Conservation (phyloP, 2,329 filamentous ascomycete species). For the Lasiodiplodia citricola region DNA sequence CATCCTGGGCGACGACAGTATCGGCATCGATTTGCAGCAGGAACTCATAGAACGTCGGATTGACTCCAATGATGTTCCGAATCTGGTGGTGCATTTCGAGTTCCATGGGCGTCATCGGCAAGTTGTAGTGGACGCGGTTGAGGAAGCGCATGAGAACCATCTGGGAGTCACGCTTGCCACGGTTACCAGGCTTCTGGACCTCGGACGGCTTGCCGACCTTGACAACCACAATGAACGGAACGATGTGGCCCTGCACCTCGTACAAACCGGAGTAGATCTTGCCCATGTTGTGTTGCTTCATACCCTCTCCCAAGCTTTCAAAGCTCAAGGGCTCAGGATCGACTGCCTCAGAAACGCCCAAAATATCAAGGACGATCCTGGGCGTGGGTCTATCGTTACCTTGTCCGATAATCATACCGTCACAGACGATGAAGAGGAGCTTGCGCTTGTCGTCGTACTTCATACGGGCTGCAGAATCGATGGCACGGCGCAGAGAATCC, state of each 20-base stretch:
- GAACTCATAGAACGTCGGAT: conserved; percentile 98
- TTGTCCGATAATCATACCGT: conserved; percentile 99
- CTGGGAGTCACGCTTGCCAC: conserved; percentile 98
- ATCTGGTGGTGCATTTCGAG: conserved; percentile 99
- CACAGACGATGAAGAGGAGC: conserved; percentile 87
- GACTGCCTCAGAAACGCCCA: conserved; percentile 90
- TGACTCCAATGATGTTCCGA: conserved; percentile 97
- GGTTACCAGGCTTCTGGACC: conserved; percentile 80
- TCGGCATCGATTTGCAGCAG: conserved; percentile 97
- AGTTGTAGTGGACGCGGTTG: conserved; percentile 97
- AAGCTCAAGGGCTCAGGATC: conserved; percentile 97
- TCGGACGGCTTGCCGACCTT: conserved; percentile 91
- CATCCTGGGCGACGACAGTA: conserved; percentile 88
- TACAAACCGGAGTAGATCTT: conserved; percentile 98
- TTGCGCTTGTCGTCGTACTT: conserved; percentile 98
- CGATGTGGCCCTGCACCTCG: conserved; percentile 96
- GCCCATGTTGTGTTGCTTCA: conserved; percentile 99
- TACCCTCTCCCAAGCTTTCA: conserved; percentile 91
- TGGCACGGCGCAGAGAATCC: conserved; percentile 93
- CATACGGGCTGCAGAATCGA: conserved; percentile 95
- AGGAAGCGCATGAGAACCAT: conserved; percentile 99
- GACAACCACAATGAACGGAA: conserved; percentile 94
- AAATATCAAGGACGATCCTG: conserved; percentile 93
- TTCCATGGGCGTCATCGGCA: conserved; percentile 94
- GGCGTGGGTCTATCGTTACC: conserved; percentile 96